phyloP scores from a whole-genome alignment of 331 rosid species.

The Dryas integrifolia region DNA sequence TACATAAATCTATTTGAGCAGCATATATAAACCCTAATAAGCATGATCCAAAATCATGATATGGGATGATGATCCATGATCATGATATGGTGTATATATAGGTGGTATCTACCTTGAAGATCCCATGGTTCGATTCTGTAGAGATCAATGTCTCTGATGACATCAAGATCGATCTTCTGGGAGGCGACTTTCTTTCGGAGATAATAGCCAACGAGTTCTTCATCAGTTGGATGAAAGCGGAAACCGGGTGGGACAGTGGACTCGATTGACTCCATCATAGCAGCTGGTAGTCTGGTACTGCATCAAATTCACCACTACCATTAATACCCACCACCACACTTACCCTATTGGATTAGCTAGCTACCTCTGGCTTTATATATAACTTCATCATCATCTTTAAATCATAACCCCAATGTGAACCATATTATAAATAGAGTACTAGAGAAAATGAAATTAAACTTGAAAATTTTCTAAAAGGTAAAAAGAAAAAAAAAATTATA shows the following conservation, averaged over 20 bases:
- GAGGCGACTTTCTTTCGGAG: slow-evolving; percentile 88
- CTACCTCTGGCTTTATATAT: slow-evolving; percentile 11
- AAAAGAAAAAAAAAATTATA: neutral
- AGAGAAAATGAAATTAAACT: slow-evolving; percentile 5
- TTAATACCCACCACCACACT: slow-evolving; percentile 36
- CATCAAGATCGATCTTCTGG: slow-evolving; percentile 94
- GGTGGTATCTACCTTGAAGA: slow-evolving; percentile 63
- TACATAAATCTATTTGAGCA: neutral
- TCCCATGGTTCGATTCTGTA: slow-evolving; percentile 99
- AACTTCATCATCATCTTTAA: slow-evolving; percentile 50
- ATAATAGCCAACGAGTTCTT: slow-evolving; percentile 91
- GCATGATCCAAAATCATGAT: slow-evolving; percentile 1
- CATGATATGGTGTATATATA: no score
- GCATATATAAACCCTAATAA: slow-evolving; percentile 26
- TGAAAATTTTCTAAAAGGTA: slow-evolving; percentile 8
- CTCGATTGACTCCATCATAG: slow-evolving; percentile 65
- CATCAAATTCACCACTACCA: slow-evolving; percentile 65
- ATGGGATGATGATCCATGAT: neutral
- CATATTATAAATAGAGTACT: slow-evolving; percentile 18
- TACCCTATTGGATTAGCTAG: neutral
- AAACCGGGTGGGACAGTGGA: slow-evolving; percentile 95
- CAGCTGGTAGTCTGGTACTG: slow-evolving; percentile 40
- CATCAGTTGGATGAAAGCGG: slow-evolving; percentile 96
- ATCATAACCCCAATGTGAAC: slow-evolving; percentile 44
- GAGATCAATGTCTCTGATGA: slow-evolving; percentile 90